These are phyloP conservation scores for Chalciporus chontae DNA, from an alignment of 768 basidiomycete species.

Conservation along the genomic window DNA sequence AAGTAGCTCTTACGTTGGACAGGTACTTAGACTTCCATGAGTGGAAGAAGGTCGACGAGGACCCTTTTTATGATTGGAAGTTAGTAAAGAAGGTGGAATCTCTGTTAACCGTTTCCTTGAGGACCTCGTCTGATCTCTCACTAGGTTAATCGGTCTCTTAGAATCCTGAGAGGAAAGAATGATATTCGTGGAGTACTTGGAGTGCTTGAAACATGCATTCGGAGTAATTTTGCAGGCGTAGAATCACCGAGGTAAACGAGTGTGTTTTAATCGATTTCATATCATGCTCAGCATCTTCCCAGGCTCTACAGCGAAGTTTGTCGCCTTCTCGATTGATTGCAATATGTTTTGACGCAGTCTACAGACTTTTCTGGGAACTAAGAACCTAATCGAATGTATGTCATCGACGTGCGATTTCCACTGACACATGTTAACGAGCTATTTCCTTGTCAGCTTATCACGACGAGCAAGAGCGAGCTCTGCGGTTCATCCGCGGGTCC, in stretches of 20 bases:
- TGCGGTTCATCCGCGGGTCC: constrained; percentile 74
- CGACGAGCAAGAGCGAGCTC: constrained; percentile 68
- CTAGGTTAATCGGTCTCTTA: constrained; percentile 75
- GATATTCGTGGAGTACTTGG: constrained; percentile 87
- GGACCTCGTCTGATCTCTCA: not conserved
- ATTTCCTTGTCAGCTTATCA: constrained; percentile 61
- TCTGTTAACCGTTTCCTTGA: not conserved
- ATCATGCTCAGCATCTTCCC: constrained; percentile 7
- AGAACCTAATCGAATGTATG: constrained; percentile 82
- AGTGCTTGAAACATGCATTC: constrained; percentile 85
- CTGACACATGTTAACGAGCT: not conserved
- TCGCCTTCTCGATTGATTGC: not conserved
- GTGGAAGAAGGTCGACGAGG: constrained; percentile 89
- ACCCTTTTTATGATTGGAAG: constrained; percentile 89
- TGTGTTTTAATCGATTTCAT: not conserved
- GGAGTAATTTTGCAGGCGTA: constrained; percentile 90
- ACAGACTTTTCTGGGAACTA: constrained; percentile 93
- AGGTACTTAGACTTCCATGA: constrained; percentile 78
- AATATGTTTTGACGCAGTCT: constrained; percentile 11
- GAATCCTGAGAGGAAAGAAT: constrained; percentile 62
- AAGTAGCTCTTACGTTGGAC: constrained; percentile 74
- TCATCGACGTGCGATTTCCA: not conserved
- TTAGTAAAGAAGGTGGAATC: constrained; percentile 66
- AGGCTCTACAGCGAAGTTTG: constrained; percentile 85
- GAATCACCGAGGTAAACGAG: constrained; percentile 69